Base-by-base conservation (phyloP, 2,329 filamentous ascomycete species). In the Hansfordia pulvinata region DNA sequence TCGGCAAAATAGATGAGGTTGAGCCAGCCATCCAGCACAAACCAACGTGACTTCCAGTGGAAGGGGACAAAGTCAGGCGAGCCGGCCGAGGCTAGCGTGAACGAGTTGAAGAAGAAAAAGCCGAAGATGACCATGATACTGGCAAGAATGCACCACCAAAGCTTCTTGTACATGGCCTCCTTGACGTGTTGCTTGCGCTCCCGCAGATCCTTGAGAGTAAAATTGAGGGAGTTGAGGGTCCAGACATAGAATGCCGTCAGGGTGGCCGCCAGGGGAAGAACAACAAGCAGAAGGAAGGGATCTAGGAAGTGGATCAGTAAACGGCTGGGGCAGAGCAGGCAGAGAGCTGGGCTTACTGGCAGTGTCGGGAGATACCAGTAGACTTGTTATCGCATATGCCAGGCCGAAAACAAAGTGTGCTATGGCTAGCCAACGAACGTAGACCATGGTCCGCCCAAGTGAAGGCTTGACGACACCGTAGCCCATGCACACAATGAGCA, bases 71-170 rank as follows among this genome's bases (percentile, higher is more conserved):
- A 98, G 50, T 93, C 80, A 1, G 82, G 82, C 36, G 86, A 79
- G 25, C 69, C 71, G 25, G 76, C 74, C 9, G 85, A 86, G 25
- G 86, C 88, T 49, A 98, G 93, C 1, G 82, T 84, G 54, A 94
- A 85, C 40, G 82, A 92, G 62, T 94, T 96, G 62, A 96, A 76
- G 62, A 98, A 96, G 64, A 98, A 94, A 61, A 98, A 98, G 30
- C 68, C 85, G 42, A 98, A 98, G 41, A 96, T 94, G 41, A 96
- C 83, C 25, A 96, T 59, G 47, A 98, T 93, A 49, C 81, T 93
- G 36, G 72, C 64, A 23, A 98, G 64, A 33, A 98, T 93, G 50
- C 84, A 88, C 86, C 86, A 98, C 86, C 92, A 98, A 10, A 98
- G 72, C 52, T 92, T 93, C 58, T 81, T 86, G 58, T 96, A 98